Percentiles rank a stretch among this genome's conserved stretches.
phyloP scores from a whole-genome alignment of 2,329 filamentous ascomycete species.

The Beauveria brongniartii region DNA sequence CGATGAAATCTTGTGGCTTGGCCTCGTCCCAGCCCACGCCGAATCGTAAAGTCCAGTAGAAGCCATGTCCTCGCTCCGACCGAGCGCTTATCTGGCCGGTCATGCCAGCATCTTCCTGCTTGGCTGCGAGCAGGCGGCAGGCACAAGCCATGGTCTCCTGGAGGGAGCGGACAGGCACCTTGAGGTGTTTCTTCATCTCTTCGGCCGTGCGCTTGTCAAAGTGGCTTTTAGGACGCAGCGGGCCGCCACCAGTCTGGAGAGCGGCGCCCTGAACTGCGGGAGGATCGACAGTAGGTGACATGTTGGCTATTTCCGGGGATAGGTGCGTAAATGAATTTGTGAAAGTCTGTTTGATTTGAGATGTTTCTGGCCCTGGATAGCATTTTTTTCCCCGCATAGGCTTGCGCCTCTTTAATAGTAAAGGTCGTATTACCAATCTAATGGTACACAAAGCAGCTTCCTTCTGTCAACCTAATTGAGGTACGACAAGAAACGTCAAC shows the following conservation, averaged over 20 bases:
- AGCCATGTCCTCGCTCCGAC: constrained; percentile 4
- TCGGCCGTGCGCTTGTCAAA: constrained; percentile 7
- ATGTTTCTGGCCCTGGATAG: neutral
- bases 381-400: neutral
- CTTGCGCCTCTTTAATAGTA: neutral
- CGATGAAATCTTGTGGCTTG: constrained; percentile 8
- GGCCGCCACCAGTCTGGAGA: neutral
- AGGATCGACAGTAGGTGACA: neutral
- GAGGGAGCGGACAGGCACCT: neutral
- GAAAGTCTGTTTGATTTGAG: neutral
- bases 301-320: neutral
- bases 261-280: neutral
- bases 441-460: neutral
- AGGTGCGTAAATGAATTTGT: neutral
- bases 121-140: constrained; percentile 2
- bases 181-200: constrained; percentile 8
- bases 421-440: neutral
- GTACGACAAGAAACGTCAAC: neutral
- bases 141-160: constrained; percentile 8
- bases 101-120: constrained; percentile 9
- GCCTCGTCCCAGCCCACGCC: constrained; percentile 10
- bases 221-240: constrained; percentile 5
- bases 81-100: constrained; percentile 6
- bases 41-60: constrained; percentile 9
- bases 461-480: neutral